Conservation (phyloP, 1,139 yeast species). For the Geotrichum restrictum region DNA sequence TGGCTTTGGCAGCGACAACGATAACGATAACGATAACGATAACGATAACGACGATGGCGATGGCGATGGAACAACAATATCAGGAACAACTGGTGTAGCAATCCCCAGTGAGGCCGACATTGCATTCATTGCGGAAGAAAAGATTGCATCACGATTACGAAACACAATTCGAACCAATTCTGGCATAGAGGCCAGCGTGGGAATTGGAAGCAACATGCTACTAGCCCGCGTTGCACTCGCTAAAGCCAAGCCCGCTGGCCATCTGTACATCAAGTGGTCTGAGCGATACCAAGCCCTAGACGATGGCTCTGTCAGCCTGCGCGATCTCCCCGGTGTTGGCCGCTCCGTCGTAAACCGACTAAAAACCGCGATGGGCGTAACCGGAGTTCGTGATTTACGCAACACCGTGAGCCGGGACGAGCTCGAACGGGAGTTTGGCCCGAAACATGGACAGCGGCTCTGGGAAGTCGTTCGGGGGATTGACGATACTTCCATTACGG, state of each 20-base stretch:
- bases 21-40: too few relatives aligned
- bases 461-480: slow-evolving; percentile 60
- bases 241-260: slow-evolving; percentile 78
- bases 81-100: too few relatives aligned
- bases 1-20: too few relatives aligned
- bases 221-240: slow-evolving; percentile 74
- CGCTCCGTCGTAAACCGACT: slow-evolving; percentile 48
- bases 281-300: slow-evolving; percentile 3
- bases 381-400: slow-evolving; percentile 42
- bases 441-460: slow-evolving; percentile 64
- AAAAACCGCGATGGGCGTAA: slow-evolving; percentile 29
- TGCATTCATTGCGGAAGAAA: slow-evolving; percentile 5
- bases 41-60: too few relatives aligned
- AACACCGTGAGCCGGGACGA: slow-evolving; percentile 22
- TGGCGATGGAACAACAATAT: too few relatives aligned
- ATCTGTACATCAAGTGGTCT: slow-evolving; percentile 41
- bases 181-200: slow-evolving; percentile 53
- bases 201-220: slow-evolving; percentile 66
- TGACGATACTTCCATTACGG: slow-evolving; percentile 50
- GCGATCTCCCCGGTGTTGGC: slow-evolving; percentile 86
- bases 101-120: neutral
- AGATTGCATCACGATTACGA: slow-evolving; percentile 11
- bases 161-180: slow-evolving; percentile 6
- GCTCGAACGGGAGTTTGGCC: slow-evolving; percentile 53
- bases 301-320: slow-evolving; percentile 41